Base-by-base conservation (phyloP, 306 rosid genomes). In the peach (Prunus persica) region DNA sequence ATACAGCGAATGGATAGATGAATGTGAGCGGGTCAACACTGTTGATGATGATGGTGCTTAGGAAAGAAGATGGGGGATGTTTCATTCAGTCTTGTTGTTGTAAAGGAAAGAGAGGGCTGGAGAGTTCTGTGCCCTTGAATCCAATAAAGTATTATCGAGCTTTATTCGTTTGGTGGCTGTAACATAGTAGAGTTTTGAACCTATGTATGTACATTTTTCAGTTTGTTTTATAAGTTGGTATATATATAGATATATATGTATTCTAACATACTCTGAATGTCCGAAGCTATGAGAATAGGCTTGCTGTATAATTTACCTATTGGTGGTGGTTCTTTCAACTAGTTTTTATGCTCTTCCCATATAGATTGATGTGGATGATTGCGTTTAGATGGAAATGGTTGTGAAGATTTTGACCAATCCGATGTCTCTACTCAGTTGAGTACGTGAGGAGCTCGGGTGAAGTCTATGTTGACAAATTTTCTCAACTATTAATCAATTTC, bases 1-100 rank as follows among this genome's bases (percentile, higher is more conserved):
- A 91, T 93, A 93, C 77, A 93, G 95, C 0, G 98, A 93, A 84
- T 93, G 98, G 98, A 93, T 93, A 67, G 98, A 93, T 54, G 98
- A 93, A 89, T 93, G 98, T 5, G 98, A 91, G 77, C 87, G 88
- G 78, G 98, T 91, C 73, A 93, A 93, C 90, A 84, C 55, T 75
- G 78, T 69, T 74, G 98, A 93, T 65, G 98, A 93, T 54, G 93
- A 89, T 19, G 96, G 87, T 71, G 87, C 92, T 8, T 86, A 87
- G 81, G 71, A 32, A 38, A 47, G 47, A 18, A 8, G 10, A 25
- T 8, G 8, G 30, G 78, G 18, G 78, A 30, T 49, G 72, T 27
- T 46, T 47, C 45, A 13, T 43, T 24, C 67, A 25, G 27, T 22
- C n/a, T 18, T 43, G 18, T 58, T 41, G 73, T 8, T 16, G 72